These are phyloP conservation scores for Phaeosphaeriaceae sp. DNA, from an alignment of 2,329 filamentous ascomycete species.

Conservation along the genomic window DNA sequence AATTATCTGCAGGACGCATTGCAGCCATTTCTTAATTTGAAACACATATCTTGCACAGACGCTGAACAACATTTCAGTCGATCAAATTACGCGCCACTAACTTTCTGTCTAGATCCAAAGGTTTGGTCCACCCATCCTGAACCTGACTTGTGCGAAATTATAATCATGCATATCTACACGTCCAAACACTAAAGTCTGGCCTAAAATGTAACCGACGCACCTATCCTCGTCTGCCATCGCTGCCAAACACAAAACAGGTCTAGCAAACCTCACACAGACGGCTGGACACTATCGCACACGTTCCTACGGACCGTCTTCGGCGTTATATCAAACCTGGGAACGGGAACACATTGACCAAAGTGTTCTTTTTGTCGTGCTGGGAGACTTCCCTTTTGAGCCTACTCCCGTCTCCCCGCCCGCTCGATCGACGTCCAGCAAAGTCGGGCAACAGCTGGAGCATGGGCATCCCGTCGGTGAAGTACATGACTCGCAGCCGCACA, in stretches of 20 bases:
- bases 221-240: background rate
- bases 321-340: background rate
- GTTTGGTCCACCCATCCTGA: background rate
- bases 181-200: background rate
- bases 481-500: slow-evolving; percentile 5
- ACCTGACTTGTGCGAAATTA: background rate
- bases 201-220: background rate
- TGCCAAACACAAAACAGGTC: background rate
- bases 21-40: background rate
- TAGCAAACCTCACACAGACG: background rate
- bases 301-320: background rate
- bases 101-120: background rate
- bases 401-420: slow-evolving; percentile 5
- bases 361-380: background rate
- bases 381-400: slow-evolving; percentile 3
- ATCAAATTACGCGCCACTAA: background rate
- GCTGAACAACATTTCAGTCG: background rate
- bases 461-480: background rate
- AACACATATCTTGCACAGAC: background rate
- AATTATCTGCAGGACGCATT: background rate
- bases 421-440: slow-evolving; percentile 5
- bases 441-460: background rate
- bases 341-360: background rate
- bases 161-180: background rate
- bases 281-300: background rate